A percentile compares a stretch with the other conserved stretches of the same genome.
These are phyloP conservation scores for Lasiodiplodia theobromae DNA, from an alignment of 2,329 filamentous ascomycete species.

Conservation along the genomic window DNA sequence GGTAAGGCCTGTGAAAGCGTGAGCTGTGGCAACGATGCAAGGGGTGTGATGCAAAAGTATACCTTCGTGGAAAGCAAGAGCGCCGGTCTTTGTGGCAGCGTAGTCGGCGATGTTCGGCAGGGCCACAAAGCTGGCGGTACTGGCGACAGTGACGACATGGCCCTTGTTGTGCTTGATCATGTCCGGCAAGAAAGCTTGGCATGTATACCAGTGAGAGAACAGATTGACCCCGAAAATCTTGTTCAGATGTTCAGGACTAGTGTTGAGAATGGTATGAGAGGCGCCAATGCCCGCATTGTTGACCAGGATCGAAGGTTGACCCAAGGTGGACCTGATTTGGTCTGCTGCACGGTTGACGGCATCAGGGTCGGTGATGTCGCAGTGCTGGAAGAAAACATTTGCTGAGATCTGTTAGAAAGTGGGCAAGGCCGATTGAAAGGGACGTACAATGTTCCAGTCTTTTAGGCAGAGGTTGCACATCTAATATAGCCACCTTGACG, in stretches of 20 bases:
- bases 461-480: constrained; percentile 41
- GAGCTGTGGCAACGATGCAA: background rate
- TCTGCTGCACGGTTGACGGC: constrained; percentile 40
- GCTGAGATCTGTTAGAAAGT: constrained; percentile 33
- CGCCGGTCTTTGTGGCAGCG: constrained; percentile 59
- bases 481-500: constrained; percentile 43
- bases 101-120: constrained; percentile 61
- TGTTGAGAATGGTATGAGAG: constrained; percentile 43
- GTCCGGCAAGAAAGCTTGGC: constrained; percentile 45
- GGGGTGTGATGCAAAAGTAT: constrained; percentile 1
- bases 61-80: constrained; percentile 62
- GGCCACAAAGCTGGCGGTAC: constrained; percentile 58
- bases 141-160: constrained; percentile 64
- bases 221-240: constrained; percentile 48
- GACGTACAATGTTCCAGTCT: constrained; percentile 40
- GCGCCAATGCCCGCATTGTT: constrained; percentile 47
- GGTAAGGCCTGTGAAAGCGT: constrained; percentile 37
- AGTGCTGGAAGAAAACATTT: constrained; percentile 41
- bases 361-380: constrained; percentile 43
- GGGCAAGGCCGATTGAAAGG: background rate
- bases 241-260: constrained; percentile 39
- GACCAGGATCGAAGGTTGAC: constrained; percentile 43
- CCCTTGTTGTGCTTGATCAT: constrained; percentile 49
- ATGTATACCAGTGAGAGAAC: constrained; percentile 45
- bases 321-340: constrained; percentile 36